Base-by-base conservation (phyloP, 768 basidiomycete species). In the Kwoniella europaea region DNA sequence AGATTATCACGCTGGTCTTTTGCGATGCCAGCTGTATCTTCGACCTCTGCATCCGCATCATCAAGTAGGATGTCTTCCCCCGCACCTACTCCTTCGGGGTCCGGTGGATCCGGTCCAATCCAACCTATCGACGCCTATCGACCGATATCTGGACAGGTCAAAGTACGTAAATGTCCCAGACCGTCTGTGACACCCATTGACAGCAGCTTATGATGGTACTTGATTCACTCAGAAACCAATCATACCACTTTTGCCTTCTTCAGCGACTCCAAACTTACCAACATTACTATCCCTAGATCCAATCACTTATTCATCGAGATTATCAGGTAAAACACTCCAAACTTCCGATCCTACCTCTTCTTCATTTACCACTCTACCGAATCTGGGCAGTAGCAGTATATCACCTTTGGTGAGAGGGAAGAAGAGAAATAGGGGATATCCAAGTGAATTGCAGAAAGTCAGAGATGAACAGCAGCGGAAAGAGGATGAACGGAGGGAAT, bases 241-340 rank as follows among this genome's bases (percentile, higher is more conserved):
- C 24, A 44, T 76, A 4, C 69, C 72, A 7, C 73, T 80, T 60
- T 29, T 80, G 4, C 72, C 76, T 4, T 18, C 74, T 1, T 16
- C 68, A 57, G 43, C 61, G 46, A 41, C 67, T 16, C 68, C 74
- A 10, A 67, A 65, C 35, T 55, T 76, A 15, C 53, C 74, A 24
- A 55, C 71, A 9, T 63, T 81, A 9, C 67, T 83, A 20, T n/a
- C 35, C 9, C 56, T 82, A 20, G 70, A 74, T 41, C 71, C 71
- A 13, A 57, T 57, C 15, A 68, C 75, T 16, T 79, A 79, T 64
- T 65, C 75, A 15, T 55, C 76, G 5, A 76, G 82, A 60, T 67
- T 83, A 4, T 61, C 73, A 16, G 69, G 65, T 22, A 79, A 79
- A 44, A 72, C 74, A 20, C 53, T 83, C 35, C 72, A 75, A n/a